Conservation (phyloP, 768 basidiomycete genomes). For the Leccinellum luteum region DNA sequence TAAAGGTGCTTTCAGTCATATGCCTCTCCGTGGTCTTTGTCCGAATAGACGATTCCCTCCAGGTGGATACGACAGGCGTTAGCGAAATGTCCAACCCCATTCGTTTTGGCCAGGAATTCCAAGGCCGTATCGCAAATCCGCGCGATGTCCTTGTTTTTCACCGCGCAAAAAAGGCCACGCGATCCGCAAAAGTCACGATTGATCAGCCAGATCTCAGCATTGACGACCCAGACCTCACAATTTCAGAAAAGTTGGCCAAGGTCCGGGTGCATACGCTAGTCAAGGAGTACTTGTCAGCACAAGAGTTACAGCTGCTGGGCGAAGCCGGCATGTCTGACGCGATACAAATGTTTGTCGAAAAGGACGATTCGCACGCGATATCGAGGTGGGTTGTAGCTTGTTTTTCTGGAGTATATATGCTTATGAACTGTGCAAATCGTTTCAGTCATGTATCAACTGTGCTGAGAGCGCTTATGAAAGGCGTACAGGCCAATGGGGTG, state of each 20-base stretch:
- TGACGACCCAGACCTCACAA: conserved; percentile 66
- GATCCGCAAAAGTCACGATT: conserved; percentile 54
- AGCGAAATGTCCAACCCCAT: conserved; percentile 93
- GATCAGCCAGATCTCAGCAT: conserved; percentile 81
- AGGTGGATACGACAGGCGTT: conserved; percentile 91
- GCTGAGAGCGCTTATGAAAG: conserved; percentile 62
- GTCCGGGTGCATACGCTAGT: conserved; percentile 89
- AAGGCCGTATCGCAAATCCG: conserved; percentile 89
- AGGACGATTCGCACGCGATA: conserved; percentile 95
- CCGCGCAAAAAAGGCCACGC: conserved; percentile 61
- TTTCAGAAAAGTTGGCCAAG: conserved; percentile 72
- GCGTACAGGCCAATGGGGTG: conserved; percentile 62
- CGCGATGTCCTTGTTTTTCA: conserved; percentile 91
- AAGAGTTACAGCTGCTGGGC: conserved; percentile 88
- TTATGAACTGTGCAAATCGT: not conserved
- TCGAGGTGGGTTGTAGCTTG: conserved; percentile 55
- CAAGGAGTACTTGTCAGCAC: conserved; percentile 86
- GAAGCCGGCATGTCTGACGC: conserved; percentile 93
- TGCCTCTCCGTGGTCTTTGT: not conserved
- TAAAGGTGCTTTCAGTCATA: conserved; percentile 55
- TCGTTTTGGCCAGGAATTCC: conserved; percentile 94
- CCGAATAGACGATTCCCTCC: not conserved
- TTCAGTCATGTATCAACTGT: conserved; percentile 65
- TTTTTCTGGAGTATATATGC: not conserved
- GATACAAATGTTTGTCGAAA: conserved; percentile 94